phyloP scores from a whole-genome alignment of 306 rosid species.

The Vigna angularis region DNA sequence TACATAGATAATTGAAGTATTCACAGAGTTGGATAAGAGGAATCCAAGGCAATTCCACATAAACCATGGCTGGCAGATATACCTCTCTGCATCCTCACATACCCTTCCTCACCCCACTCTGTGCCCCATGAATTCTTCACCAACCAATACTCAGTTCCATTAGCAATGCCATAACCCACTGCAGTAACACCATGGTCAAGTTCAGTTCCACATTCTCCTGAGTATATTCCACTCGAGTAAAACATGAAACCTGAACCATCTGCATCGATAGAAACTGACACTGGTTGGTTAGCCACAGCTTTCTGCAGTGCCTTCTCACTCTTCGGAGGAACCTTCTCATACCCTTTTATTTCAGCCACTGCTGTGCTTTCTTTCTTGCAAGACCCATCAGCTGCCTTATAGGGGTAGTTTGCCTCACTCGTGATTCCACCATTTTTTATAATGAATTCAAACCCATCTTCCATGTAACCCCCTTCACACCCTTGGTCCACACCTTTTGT shows the following conservation, averaged over 20 bases:
- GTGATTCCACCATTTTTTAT: slow-evolving; percentile 49
- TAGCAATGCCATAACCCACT: slow-evolving; percentile 45
- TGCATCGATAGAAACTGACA: slow-evolving; percentile 50
- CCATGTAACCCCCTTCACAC: slow-evolving; percentile 45
- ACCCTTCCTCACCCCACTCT: slow-evolving; percentile 48
- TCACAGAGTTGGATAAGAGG: slow-evolving; percentile 42
- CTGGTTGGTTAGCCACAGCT: slow-evolving; percentile 49
- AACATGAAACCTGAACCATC: slow-evolving; percentile 27
- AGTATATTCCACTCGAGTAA: slow-evolving; percentile 36
- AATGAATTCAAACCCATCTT: slow-evolving; percentile 48
- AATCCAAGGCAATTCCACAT: slow-evolving; percentile 52
- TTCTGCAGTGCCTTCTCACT: slow-evolving; percentile 36
- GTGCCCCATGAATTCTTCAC: slow-evolving; percentile 54
- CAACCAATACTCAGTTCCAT: slow-evolving; percentile 48
- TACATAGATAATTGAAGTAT: not conserved
- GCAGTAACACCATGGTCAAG: slow-evolving; percentile 51
- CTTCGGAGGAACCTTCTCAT: slow-evolving; percentile 40
- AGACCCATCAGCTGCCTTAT: slow-evolving; percentile 42
- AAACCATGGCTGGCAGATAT: slow-evolving; percentile 38
- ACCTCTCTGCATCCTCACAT: slow-evolving; percentile 45
- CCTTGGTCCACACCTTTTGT: slow-evolving; percentile 32
- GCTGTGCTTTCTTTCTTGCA: slow-evolving; percentile 1
- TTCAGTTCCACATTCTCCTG: slow-evolving; percentile 44
- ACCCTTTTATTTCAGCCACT: slow-evolving; percentile 41
- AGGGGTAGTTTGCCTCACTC: slow-evolving; percentile 45